Percentiles rank a stretch among this genome's conserved stretches.
phyloP scores from a whole-genome alignment of 2,329 filamentous ascomycete species.

The Fusarium temperatum region DNA sequence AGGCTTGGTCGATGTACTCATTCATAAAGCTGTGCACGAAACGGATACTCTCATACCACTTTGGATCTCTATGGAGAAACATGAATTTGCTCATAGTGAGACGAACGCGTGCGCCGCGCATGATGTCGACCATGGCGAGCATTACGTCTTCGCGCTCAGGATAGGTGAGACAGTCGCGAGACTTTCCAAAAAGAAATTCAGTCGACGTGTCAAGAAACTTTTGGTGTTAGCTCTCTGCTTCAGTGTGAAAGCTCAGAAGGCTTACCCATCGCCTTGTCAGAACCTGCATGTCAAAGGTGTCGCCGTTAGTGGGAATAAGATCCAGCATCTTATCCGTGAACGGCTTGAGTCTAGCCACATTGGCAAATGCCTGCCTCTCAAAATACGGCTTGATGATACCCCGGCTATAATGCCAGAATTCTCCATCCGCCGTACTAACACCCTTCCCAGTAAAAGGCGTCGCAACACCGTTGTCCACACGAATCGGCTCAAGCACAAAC shows the following conservation, averaged over 20 bases:
- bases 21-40: constrained; percentile 1
- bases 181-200: background rate
- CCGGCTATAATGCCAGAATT: constrained; percentile 33
- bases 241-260: fast-evolving
- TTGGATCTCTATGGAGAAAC: background rate
- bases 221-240: background rate
- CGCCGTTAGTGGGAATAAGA: background rate
- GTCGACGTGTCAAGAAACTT: background rate
- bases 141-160: background rate
- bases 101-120: background rate
- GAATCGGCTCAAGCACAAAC: constrained; percentile 34
- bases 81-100: background rate
- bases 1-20: background rate
- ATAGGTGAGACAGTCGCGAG: background rate
- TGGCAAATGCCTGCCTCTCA: constrained; percentile 31
- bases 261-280: background rate
- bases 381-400: constrained; percentile 35
- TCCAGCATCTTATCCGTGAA: constrained; percentile 18
- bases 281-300: background rate
- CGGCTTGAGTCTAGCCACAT: constrained; percentile 26
- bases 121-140: constrained; percentile 1
- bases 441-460: constrained; percentile 32
- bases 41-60: background rate
- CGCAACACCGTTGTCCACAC: constrained; percentile 23
- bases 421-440: constrained; percentile 27